Evolutionary conservation across 1,139 yeast genomes (phyloP).

Genomic region (Pneumocystis jirovecii): DNA sequence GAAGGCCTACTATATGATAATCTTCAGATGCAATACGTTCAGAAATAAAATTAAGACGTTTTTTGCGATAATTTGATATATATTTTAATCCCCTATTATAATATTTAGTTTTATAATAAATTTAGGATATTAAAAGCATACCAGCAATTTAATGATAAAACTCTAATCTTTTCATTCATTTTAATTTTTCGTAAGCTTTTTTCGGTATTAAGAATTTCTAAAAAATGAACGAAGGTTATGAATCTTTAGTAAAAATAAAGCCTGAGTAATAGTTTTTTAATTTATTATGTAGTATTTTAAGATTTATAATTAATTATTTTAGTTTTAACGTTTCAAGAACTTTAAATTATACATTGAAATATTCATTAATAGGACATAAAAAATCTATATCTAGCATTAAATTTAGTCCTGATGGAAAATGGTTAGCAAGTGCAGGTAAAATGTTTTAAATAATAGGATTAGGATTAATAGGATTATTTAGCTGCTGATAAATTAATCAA

Average conservation of each 20-base stretch:
- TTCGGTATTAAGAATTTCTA: background rate
- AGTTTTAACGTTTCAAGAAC: background rate
- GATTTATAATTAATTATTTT: background rate
- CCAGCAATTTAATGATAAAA: conserved; percentile 20
- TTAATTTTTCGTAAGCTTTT: background rate
- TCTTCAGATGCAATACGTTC: conserved; percentile 39
- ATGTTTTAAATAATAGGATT: conserved; percentile 16
- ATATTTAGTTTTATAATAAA: background rate
- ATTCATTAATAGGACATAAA: conserved; percentile 16
- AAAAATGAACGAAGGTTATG: background rate
- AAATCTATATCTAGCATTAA: conserved; percentile 34
- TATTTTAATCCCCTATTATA: conserved; percentile 80
- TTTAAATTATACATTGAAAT: background rate
- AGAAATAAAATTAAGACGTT: conserved; percentile 62
- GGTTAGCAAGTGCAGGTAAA: conserved; percentile 38
- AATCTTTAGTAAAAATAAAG: background rate
- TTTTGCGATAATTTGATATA: conserved; percentile 53
- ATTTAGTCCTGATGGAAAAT: conserved; percentile 50
- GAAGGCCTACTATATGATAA: conserved; percentile 77
- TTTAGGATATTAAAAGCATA: conserved; percentile 4
- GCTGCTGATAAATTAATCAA: conserved; percentile 33
- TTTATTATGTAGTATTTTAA: background rate
- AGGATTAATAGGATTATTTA: conserved; percentile 1
- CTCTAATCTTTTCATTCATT: conserved; percentile 3
- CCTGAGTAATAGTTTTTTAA: background rate